Conservation (phyloP, 768 basidiomycete genomes). For the Mrakia hoshinonis region DNA sequence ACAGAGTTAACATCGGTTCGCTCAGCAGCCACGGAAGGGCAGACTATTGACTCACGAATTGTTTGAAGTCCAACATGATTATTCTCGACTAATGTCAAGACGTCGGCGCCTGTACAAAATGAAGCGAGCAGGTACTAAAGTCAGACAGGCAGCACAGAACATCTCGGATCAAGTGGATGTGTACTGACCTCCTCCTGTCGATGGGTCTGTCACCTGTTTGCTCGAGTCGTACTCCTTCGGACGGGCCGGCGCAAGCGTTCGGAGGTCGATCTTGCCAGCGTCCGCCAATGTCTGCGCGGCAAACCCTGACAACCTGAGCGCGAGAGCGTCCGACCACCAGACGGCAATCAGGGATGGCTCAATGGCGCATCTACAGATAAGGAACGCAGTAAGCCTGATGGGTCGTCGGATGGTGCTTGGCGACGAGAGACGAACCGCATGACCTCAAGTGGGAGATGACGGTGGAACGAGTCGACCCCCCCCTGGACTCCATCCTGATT, state of each 20-base stretch:
- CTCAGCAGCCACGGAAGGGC: no score
- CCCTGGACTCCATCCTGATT: slow-evolving; percentile 48
- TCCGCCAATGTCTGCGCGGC: slow-evolving; percentile 51
- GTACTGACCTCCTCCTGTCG: slow-evolving; percentile 40
- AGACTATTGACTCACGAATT: neutral
- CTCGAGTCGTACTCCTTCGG: slow-evolving; percentile 31
- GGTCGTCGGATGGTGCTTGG: neutral
- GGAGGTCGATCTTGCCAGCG: slow-evolving; percentile 45
- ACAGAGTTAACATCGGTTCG: no score
- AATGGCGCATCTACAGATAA: slow-evolving; percentile 47
- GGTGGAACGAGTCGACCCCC: slow-evolving; percentile 54
- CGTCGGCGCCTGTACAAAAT: slow-evolving; percentile 40
- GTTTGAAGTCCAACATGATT: slow-evolving; percentile 32
- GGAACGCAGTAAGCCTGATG: neutral
- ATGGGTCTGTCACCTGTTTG: slow-evolving; percentile 41
- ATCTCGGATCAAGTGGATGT: no score
- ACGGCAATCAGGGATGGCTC: slow-evolving; percentile 49
- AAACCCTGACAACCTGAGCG: slow-evolving; percentile 50
- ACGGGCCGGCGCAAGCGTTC: slow-evolving; percentile 50
- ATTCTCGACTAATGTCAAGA: slow-evolving; percentile 50
- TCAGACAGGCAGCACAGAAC: no score
- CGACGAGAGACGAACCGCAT: slow-evolving; percentile 45
- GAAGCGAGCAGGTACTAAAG: no score
- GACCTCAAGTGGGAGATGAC: slow-evolving; percentile 53
- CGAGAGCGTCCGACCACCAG: slow-evolving; percentile 49